Conservation (phyloP, 2,329 filamentous ascomycete species). For the Ascochyta pisi region DNA sequence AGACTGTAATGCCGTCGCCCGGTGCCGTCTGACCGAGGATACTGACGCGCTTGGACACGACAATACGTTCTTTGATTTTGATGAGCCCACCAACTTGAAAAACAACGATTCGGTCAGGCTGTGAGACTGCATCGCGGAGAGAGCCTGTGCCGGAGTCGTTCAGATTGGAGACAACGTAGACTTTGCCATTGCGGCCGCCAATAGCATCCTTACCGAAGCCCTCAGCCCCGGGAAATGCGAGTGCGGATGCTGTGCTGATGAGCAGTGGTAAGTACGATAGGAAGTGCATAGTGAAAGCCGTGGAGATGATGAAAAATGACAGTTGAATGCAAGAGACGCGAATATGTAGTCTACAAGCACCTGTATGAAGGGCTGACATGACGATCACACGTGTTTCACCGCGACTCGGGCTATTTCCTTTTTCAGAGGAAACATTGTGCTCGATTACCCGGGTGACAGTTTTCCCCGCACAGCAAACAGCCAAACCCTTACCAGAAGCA, state of each 20-base stretch:
- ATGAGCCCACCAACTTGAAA: constrained; percentile 61
- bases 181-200: constrained; percentile 56
- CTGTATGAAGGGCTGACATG: background rate
- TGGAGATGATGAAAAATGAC: background rate
- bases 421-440: background rate
- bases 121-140: constrained; percentile 59
- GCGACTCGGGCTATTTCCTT: background rate
- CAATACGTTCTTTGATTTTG: constrained; percentile 55
- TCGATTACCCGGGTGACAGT: too few relatives aligned
- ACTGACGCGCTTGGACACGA: constrained; percentile 57
- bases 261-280: constrained; percentile 26
- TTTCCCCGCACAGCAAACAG: background rate
- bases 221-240: constrained; percentile 60
- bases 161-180: constrained; percentile 59
- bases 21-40: constrained; percentile 61
- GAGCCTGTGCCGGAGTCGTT: constrained; percentile 58
- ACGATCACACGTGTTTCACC: background rate
- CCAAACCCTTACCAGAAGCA: background rate
- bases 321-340: background rate
- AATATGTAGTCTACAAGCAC: background rate
- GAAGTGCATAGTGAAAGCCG: constrained; percentile 21
- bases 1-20: constrained; percentile 59
- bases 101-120: constrained; percentile 57
- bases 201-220: constrained; percentile 58
- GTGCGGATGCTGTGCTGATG: constrained; percentile 24